These are phyloP conservation scores for Euphorbia tirucalli DNA, from an alignment of 345 rosid genomes.

Conservation along the genomic window DNA sequence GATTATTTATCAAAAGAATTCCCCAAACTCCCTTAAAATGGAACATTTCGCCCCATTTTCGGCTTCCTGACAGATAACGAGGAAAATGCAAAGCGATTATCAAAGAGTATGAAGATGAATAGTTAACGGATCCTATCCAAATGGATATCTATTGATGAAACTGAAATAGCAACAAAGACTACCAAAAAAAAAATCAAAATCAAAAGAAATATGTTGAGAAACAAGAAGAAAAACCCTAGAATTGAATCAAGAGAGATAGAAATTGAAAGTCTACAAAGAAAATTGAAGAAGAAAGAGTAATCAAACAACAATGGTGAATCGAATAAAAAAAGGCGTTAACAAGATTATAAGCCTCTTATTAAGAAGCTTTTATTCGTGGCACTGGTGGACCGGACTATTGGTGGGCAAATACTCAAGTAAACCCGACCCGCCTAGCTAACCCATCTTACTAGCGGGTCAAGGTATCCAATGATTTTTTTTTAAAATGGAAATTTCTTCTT, in stretches of 20 bases:
- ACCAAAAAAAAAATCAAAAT: background rate
- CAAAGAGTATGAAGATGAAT: background rate
- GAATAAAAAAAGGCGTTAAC: background rate
- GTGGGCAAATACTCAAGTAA: background rate
- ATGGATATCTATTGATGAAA: background rate
- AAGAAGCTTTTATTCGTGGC: background rate
- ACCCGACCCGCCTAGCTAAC: background rate
- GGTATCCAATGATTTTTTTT: too few relatives aligned
- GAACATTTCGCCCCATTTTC: background rate
- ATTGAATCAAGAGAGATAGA: background rate
- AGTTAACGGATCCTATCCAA: conserved; percentile 12
- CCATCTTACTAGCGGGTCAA: background rate
- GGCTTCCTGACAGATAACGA: background rate
- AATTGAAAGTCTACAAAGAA: background rate
- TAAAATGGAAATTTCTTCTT: too few relatives aligned
- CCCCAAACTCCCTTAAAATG: background rate
- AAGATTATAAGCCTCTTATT: background rate
- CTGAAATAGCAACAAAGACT: background rate
- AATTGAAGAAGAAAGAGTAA: background rate
- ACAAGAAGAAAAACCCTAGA: background rate
- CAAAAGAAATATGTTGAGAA: background rate
- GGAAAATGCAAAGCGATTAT: background rate
- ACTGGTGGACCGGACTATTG: too few relatives aligned
- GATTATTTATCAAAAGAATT: background rate
- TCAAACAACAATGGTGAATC: background rate